Evolutionary conservation across 2,329 filamentous ascomycete species (phyloP).

Genomic region (Ophiostoma himal-ulmi): DNA sequence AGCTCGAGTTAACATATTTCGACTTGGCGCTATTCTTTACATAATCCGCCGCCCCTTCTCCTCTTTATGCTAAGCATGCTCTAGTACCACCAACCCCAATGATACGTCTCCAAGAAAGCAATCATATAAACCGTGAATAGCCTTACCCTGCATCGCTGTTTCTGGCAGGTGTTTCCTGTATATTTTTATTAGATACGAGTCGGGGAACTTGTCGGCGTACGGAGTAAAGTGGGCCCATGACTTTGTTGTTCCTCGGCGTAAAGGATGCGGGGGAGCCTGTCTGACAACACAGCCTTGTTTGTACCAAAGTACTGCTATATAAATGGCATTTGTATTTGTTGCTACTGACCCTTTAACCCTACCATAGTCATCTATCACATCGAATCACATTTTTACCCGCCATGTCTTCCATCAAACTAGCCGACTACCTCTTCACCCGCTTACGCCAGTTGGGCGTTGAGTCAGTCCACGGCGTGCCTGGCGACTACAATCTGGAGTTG

Average conservation of each 20-base stretch:
- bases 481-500: constrained; percentile 49
- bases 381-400: neutral
- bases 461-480: constrained; percentile 48
- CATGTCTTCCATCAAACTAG: constrained; percentile 45
- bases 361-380: neutral
- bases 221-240: constrained; percentile 2
- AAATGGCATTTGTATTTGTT: neutral
- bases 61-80: neutral
- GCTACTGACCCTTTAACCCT: neutral
- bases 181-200: neutral
- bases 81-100: neutral
- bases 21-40: neutral
- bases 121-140: neutral
- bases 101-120: neutral
- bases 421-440: constrained; percentile 48
- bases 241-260: constrained; percentile 6
- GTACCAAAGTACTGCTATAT: neutral
- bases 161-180: neutral
- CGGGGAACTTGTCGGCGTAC: constrained; percentile 1
- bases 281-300: neutral
- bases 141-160: neutral
- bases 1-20: neutral
- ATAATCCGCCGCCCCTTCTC: neutral
- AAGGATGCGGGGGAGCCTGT: constrained; percentile 3
- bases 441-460: constrained; percentile 44